Base-by-base conservation (phyloP, 2,329 filamentous ascomycete genomes). In the Didymella lethalis region DNA sequence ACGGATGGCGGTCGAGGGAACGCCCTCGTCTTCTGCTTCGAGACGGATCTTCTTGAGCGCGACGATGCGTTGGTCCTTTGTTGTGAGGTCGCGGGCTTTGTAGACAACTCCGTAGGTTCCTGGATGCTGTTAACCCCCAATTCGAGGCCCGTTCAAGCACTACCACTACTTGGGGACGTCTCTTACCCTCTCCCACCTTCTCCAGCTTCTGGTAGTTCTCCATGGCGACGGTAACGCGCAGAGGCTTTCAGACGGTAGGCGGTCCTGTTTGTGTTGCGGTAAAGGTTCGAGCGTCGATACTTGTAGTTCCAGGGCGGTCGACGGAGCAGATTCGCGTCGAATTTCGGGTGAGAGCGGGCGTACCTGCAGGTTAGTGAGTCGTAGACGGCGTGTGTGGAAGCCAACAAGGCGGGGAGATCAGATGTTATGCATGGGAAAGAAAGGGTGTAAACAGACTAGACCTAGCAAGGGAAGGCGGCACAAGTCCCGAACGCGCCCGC, bases 151-250 rank as follows among this genome's bases (percentile, higher is more conserved):
- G 3, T 11, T 23, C 34, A 12, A 10, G 18, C 29, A 23, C 6
- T 26, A 23, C 12, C 12, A 23, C 12, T 34, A 38, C 29, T 49
- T 29, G 28, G 18, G 23, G n/a, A 14, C 3, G 14, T 36, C 18
- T 18, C 68, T 71, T 81, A 95, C 93, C 93, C 86, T 97, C 93
- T 79, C 93, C 93, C 73, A 97, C 93, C 84, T 97, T 97, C 83
- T 97, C 93, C 74, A 97, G 86, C 82, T 96, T 96, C 81, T 96
- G 91, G 79, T 97, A 97, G 81, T 96, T 96, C 80, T 97, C 92
- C 93, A 97, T 96, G 67, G 61, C 77, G 54, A 57, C 46, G 49
- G 48, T 48, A 25, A 59, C 47, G 48, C 52, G 58, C 56, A 63
- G 48, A 58, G 51, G 54, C 60, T 56, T 62, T 64, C 53, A 62